A percentile compares a stretch with the other conserved stretches of the same genome.
These are phyloP conservation scores for Cryptococcus hybrid DNA, from an alignment of 1,284 basidiomycete genomes.

Conservation along the genomic window DNA sequence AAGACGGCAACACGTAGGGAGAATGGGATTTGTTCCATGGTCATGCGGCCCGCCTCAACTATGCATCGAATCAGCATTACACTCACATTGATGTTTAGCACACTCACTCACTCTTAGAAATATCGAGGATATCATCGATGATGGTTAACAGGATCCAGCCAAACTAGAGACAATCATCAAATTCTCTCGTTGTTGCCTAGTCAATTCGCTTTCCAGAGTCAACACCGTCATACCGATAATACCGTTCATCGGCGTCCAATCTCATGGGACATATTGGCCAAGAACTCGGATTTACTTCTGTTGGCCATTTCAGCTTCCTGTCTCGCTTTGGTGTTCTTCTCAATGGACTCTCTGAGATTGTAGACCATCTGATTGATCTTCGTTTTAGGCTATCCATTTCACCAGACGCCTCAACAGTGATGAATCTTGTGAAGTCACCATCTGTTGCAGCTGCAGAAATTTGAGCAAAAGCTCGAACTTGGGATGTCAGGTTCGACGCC, in stretches of 20 bases:
- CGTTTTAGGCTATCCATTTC: slow-evolving; percentile 99
- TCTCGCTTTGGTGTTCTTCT: slow-evolving; percentile 97
- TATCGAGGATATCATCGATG: slow-evolving; percentile 97
- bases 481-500: slow-evolving; percentile 93
- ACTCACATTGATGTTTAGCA: background rate
- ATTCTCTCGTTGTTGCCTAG: slow-evolving; percentile 93
- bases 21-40: slow-evolving; percentile 97
- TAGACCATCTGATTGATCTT: slow-evolving; percentile 93
- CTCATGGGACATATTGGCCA: slow-evolving; percentile 97
- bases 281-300: slow-evolving; percentile 94
- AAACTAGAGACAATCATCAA: slow-evolving; percentile 93
- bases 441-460: slow-evolving; percentile 99
- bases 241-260: slow-evolving; percentile 98
- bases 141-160: slow-evolving; percentile 92
- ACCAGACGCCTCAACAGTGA: slow-evolving; percentile 96
- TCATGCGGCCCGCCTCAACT: slow-evolving; percentile 99
- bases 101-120: slow-evolving; percentile 85
- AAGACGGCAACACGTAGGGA: slow-evolving; percentile 97
- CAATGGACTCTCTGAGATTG: slow-evolving; percentile 93
- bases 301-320: slow-evolving; percentile 97
- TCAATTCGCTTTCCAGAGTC: slow-evolving; percentile 72
- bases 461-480: slow-evolving; percentile 98
- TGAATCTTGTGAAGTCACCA: slow-evolving; percentile 98
- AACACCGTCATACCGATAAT: slow-evolving; percentile 94
- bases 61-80: slow-evolving; percentile 13